These are phyloP conservation scores for Sphagnurus paluster DNA, from an alignment of 1,284 basidiomycete species.

Conservation along the genomic window DNA sequence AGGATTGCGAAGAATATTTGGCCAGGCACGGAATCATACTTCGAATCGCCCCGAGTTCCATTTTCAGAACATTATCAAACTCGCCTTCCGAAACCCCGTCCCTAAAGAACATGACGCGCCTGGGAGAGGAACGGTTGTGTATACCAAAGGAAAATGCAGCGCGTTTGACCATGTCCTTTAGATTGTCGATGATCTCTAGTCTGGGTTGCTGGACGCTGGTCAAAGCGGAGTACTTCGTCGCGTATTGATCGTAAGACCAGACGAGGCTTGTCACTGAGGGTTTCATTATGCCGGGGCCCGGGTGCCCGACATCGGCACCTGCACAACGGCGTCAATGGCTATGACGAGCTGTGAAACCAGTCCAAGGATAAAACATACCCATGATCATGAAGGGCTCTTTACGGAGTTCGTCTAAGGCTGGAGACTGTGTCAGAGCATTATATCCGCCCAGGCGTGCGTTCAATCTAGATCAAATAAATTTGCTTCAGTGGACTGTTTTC, in stretches of 20 bases:
- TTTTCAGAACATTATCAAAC: constrained; percentile 14
- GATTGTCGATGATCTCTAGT: constrained; percentile 13
- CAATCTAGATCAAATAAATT: constrained; percentile 3
- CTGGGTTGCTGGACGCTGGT: constrained; percentile 11
- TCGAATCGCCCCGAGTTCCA: constrained; percentile 14
- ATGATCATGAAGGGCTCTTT: constrained; percentile 13
- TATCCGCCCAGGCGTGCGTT: constrained; percentile 16
- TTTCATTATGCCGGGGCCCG: constrained; percentile 11
- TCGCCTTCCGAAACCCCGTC: constrained; percentile 18
- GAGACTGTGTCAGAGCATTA: constrained; percentile 12
- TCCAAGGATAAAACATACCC: constrained; percentile 2
- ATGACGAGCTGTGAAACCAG: not conserved
- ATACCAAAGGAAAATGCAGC: constrained; percentile 10
- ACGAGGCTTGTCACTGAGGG: constrained; percentile 16
- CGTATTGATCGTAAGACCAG: constrained; percentile 14
- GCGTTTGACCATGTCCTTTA: constrained; percentile 10
- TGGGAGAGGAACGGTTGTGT: not conserved
- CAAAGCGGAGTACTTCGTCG: constrained; percentile 10
- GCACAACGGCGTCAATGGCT: not conserved
- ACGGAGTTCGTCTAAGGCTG: constrained; percentile 3
- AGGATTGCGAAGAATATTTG: not conserved
- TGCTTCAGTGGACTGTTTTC: not conserved
- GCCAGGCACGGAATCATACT: constrained; percentile 10
- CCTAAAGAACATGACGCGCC: constrained; percentile 12
- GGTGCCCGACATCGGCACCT: constrained; percentile 16